These are phyloP conservation scores for Artemisia argyi DNA, from an alignment of 129 eudicot genomes.

Conservation along the genomic window DNA sequence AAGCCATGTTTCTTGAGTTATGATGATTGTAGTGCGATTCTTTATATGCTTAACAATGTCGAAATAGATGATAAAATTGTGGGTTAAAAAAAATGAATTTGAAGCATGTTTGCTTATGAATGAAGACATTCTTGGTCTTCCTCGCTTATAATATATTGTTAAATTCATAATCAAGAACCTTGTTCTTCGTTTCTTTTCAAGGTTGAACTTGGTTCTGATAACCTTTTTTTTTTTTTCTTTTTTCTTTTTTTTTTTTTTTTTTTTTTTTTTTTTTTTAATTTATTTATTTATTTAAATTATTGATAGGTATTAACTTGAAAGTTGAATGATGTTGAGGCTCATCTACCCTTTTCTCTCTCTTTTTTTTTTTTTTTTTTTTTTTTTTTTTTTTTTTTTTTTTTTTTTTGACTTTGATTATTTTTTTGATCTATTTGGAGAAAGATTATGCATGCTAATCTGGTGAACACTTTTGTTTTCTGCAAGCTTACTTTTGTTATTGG, in stretches of 20 bases:
- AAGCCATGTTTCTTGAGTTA: too few relatives aligned
- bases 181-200: slow-evolving; percentile 1
- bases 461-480: not conserved
- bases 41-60: not conserved
- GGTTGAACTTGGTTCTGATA: slow-evolving; percentile 18
- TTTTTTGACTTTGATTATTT: not conserved
- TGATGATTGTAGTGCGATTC: too few relatives aligned
- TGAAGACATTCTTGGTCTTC: not conserved
- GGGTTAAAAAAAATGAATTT: slow-evolving; percentile 13
- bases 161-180: slow-evolving; percentile 26
- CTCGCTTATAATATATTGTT: slow-evolving; percentile 17
- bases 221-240: not conserved
- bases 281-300: too few relatives aligned
- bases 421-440: slow-evolving; percentile 23
- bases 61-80: slow-evolving; percentile 17
- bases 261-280: too few relatives aligned
- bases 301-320: slow-evolving; percentile 14
- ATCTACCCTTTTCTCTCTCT: too few relatives aligned
- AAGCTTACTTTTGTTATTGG: slow-evolving; percentile 3
- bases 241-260: too few relatives aligned
- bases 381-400: not conserved
- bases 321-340: slow-evolving; percentile 20
- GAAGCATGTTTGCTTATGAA: slow-evolving; percentile 23
- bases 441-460: not conserved
- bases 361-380: too few relatives aligned